Evolutionary conservation across 2,329 filamentous ascomycete species (phyloP).

Genomic region (Colletotrichum costaricense): DNA sequence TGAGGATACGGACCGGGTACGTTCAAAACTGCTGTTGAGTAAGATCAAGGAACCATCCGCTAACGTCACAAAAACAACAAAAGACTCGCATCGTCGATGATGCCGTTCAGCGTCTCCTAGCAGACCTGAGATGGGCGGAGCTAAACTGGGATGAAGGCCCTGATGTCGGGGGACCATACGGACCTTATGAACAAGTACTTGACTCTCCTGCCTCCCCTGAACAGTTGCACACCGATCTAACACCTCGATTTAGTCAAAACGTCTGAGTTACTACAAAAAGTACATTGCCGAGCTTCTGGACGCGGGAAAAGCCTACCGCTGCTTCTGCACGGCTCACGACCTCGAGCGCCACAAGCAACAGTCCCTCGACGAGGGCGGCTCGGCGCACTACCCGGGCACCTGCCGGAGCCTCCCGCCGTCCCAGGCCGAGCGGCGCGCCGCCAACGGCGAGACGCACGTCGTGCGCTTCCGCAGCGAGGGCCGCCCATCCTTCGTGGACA

Average conservation of each 20-base stretch:
- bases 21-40: constrained; percentile 36
- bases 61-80: neutral
- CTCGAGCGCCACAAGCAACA: constrained; percentile 74
- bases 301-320: constrained; percentile 85
- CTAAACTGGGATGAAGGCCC: constrained; percentile 97
- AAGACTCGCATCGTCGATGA: constrained; percentile 84
- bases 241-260: constrained; percentile 72
- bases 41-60: neutral
- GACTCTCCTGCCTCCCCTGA: neutral
- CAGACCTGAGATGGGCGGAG: constrained; percentile 89
- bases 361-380: constrained; percentile 63
- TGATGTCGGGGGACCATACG: constrained; percentile 81
- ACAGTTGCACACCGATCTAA: neutral
- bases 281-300: constrained; percentile 78
- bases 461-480: constrained; percentile 78
- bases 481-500: constrained; percentile 76
- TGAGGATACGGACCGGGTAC: constrained; percentile 93
- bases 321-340: constrained; percentile 85
- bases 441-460: constrained; percentile 77
- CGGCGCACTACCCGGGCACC: constrained; percentile 67
- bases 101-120: constrained; percentile 80
- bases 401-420: constrained; percentile 75
- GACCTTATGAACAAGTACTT: constrained; percentile 84
- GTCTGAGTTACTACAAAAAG: constrained; percentile 77
- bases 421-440: constrained; percentile 78